Conservation (phyloP, 31 red algal genomes). For the Odonthalia washingtoniensis region DNA sequence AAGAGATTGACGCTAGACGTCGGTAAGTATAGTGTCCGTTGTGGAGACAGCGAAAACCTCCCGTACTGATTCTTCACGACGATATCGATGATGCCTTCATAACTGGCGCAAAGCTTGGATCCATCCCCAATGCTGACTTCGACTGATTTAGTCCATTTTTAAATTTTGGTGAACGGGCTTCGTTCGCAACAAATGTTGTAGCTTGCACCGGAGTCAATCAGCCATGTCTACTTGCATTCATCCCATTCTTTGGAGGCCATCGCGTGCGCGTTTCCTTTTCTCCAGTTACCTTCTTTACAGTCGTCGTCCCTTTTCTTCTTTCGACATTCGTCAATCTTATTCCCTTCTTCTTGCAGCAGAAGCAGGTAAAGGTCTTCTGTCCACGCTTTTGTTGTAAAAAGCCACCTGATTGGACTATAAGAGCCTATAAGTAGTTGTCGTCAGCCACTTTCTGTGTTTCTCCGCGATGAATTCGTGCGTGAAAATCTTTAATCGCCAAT, state of each 20-base stretch:
- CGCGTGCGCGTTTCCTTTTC: neutral
- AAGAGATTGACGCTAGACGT: conserved; percentile 14
- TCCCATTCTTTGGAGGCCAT: neutral
- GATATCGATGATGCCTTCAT: neutral
- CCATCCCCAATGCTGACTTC: conserved; percentile 37
- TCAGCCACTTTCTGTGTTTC: neutral
- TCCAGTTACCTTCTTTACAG: neutral
- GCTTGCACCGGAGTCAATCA: conserved; percentile 8
- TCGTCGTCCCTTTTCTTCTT: conserved; percentile 2
- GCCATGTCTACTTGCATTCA: neutral
- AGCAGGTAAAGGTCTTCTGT: neutral
- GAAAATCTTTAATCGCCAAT: neutral
- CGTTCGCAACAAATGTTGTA: neutral
- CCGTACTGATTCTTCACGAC: neutral
- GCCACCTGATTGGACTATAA: neutral
- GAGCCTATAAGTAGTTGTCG: neutral
- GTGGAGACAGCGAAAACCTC: neutral
- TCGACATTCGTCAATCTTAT: neutral
- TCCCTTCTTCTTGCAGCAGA: neutral
- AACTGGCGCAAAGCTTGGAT: neutral
- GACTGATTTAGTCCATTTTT: neutral
- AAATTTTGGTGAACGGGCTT: neutral
- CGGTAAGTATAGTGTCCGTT: conserved; percentile 12
- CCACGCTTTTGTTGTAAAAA: neutral
- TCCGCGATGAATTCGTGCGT: neutral